Base-by-base conservation (phyloP, 2,329 filamentous ascomycete genomes). In the Colletotrichum destructivum region DNA sequence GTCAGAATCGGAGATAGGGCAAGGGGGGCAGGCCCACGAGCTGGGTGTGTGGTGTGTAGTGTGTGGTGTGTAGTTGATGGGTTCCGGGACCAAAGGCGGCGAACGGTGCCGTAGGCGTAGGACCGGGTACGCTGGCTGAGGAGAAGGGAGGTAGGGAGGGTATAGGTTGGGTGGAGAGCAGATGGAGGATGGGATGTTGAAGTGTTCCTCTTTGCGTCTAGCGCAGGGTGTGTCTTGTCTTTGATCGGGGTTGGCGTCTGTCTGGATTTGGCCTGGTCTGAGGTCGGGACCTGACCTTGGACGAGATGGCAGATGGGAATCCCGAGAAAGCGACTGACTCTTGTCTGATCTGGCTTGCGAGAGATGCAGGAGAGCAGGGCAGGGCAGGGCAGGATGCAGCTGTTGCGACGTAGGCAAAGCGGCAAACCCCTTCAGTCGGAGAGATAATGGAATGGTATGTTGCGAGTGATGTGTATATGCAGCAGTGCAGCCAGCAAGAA, bases 1-100 rank as follows among this genome's bases (percentile, higher is more conserved):
- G 73, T 65, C 66, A 62, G 60, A 68, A 74, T 74, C 71, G 73
- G 73, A 74, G 71, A 73, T 73, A 73, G 73, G 18, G 18, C 66
- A 70, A 61, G 69, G 70, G 66, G 54, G 26, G 46, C 26, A 47
- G 57, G 68, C 42, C 68, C 68, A 70, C 62, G 56, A 38, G 56
- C 64, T 69, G 69, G 67, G 62, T 66, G 67, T 60, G 66, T 38
- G 35, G 35, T 11, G 35, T 38, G 35, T 38, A 11, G 35, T 38
- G 35, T 38, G 35, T 38, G 35, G 35, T 38, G 35, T 38, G 46
- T 60, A 54, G 60, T 66, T 38, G 35, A 63, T 71, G 69, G 65
- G 62, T 61, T 54, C 52, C 46, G 52, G 69, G 69, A 63, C 40
- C 52, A 68, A 31, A 71, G 52, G 69, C 69, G 69, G 69, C 69